A percentile compares a stretch with the other conserved stretches of the same genome.
Conservation (phyloP, 2,329 filamentous ascomycete species). For the Talaromyces sp. region DNA sequence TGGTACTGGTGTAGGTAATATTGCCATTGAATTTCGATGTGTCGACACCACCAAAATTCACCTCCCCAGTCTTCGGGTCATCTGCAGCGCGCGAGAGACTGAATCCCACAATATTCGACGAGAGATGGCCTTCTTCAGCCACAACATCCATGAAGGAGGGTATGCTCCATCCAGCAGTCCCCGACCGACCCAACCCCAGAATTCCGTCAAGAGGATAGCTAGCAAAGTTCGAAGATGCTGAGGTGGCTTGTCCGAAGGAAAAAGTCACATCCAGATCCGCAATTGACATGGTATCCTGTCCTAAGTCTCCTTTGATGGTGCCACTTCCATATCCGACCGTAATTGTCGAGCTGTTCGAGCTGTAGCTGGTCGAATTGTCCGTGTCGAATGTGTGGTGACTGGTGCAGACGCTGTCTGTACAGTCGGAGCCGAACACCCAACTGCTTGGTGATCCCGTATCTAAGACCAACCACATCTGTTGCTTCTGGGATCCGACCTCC, state of each 20-base stretch:
- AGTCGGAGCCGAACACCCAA: slow-evolving; percentile 79
- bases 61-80: slow-evolving; percentile 69
- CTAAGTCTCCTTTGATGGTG: slow-evolving; percentile 67
- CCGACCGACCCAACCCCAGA: slow-evolving; percentile 71
- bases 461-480: slow-evolving; percentile 57
- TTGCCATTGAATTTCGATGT: slow-evolving; percentile 67
- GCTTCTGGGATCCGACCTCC: slow-evolving; percentile 52
- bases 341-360: slow-evolving; percentile 55
- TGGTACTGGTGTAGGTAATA: slow-evolving; percentile 66
- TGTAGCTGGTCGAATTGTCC: slow-evolving; percentile 66
- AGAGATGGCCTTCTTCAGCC: slow-evolving; percentile 57
- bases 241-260: slow-evolving; percentile 72
- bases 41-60: slow-evolving; percentile 76
- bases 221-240: slow-evolving; percentile 72
- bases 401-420: slow-evolving; percentile 66
- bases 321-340: slow-evolving; percentile 77
- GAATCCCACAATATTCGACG: slow-evolving; percentile 70
- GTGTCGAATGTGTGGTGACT: slow-evolving; percentile 71
- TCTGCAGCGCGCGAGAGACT: slow-evolving; percentile 70
- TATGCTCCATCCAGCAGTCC: slow-evolving; percentile 52
- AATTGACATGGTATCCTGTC: slow-evolving; percentile 67
- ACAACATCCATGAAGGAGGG: slow-evolving; percentile 71
- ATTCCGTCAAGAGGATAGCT: slow-evolving; percentile 88
- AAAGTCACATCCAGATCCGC: slow-evolving; percentile 66
- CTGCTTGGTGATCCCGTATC: slow-evolving; percentile 66